Base-by-base conservation (phyloP, 2,329 filamentous ascomycete species). In the Alternaria arborescens region DNA sequence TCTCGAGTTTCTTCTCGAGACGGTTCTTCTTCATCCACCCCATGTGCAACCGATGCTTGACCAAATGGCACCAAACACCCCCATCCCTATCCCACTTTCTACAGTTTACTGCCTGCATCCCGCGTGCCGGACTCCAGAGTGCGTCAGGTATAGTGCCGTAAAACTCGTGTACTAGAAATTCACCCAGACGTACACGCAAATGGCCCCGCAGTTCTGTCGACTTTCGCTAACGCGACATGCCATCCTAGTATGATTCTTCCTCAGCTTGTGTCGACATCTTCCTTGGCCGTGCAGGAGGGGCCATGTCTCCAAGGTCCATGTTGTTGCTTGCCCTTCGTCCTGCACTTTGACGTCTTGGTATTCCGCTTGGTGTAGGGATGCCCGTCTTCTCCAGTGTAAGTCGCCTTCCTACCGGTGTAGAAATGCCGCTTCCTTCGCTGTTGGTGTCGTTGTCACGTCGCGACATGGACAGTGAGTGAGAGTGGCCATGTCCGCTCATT, bases 201-300 rank as follows among this genome's bases (percentile, higher is more conserved):
- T 60, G 57, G 50, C 62, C 47, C 59, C 68, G 65, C 70, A 69
- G 47, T 50, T 42, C 61, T 58, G 60, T 54, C 52, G 44, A 51
- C 55, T 30, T 50, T n/a, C 53, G 41, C 52, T 52, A 54, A 48
- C 16, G 53, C 44, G 40, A 44, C 26, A n/a, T 43, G 24, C 30
- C 51, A 14, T 14, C 63, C 58, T 78, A 87, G 74, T 84, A 87
- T n/a, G 84, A 86, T 76, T 88, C 85, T 38, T 87, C 85, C 42
- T 86, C 86, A 46, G 86, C 78, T 58, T 70, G 71, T 46, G 65
- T 85, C 84, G 74, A 84, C 70, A 84, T 77, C 68, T 83, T 84
- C 65, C 84, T 78, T 55, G 82, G 81, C 59, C 81, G 74, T 54
- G 79, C 78, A 10, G 83, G 82, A 30, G 82, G 80, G 1, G 71